A percentile compares a stretch with the other conserved stretches of the same genome.
These are phyloP conservation scores for Saururus chinensis DNA, from an alignment of 164 flowering plant genomes.

Conservation along the genomic window DNA sequence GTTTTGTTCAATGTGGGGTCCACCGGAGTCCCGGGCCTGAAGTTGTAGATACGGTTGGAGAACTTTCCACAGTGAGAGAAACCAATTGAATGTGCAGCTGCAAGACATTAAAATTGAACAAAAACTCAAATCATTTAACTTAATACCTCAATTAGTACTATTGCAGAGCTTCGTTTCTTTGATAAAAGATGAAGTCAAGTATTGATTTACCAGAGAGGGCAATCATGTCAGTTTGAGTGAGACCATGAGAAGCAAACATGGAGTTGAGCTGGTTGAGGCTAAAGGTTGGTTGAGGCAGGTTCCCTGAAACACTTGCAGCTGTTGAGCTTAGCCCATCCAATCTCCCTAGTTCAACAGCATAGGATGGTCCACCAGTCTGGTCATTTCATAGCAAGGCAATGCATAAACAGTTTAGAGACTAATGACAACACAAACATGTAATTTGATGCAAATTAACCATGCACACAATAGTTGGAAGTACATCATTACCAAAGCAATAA, in stretches of 20 bases:
- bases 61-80: constrained; percentile 59
- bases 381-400: background rate
- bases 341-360: constrained; percentile 74
- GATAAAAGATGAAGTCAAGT: too few species aligned
- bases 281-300: constrained; percentile 56
- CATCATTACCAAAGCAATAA: constrained; percentile 32
- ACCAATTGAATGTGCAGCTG: constrained; percentile 74
- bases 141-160: too few species aligned
- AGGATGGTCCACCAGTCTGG: constrained; percentile 82
- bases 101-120: background rate
- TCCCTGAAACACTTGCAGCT: constrained; percentile 45
- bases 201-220: constrained; percentile 62
- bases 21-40: constrained; percentile 17
- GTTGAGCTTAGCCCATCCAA: constrained; percentile 58
- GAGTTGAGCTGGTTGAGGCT: constrained; percentile 55
- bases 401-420: background rate
- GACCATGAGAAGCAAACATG: constrained; percentile 48
- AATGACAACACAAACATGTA: too few species aligned
- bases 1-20: constrained; percentile 46
- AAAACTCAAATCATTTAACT: background rate
- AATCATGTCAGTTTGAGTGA: constrained; percentile 66
- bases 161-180: too few species aligned
- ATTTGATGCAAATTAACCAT: too few species aligned
- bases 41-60: constrained; percentile 47
- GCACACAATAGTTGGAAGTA: background rate